Evolutionary conservation across 139 green algal genomes (phyloP), one percentile per base, ranked within the genome.

Genomic region (Chlorokybus atmophyticus): DNA sequence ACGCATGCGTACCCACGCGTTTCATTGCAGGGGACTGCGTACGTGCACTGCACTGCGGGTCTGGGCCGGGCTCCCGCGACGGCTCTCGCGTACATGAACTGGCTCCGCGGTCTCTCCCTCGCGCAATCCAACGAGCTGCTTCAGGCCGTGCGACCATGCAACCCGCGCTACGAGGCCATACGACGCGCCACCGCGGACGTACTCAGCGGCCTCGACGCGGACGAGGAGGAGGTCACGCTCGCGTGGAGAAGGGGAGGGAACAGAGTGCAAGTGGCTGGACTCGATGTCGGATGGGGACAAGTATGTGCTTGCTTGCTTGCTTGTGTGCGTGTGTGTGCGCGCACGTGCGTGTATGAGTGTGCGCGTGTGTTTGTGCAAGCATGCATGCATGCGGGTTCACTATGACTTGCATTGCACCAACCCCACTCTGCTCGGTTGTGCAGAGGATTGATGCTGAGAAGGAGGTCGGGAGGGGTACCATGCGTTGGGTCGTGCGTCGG

Each of bases 41-140:
- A 96, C 68, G 82, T 96, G 40, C 88, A 96, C 75, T 95, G 87
- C 62, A 95, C 87, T 28, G 87, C 86, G 79, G 87, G 87, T 23
- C 67, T 96, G 63, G 88, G 88, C 0, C 76, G 88, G 2, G 88
- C 88, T 0, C 88, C 88, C 10, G 88, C 79, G 25, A 79, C 80
- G 2, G 88, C 88, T 0, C 55, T 70, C 8, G 61, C 61, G 8
- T 70, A 70, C 42, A 70, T 70, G 61, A 38, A 10, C 7, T 70
- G 61, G 61, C 19, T 70, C 23, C 61, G 55, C 17, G 61, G 60
- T 21, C 60, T 55, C 23, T 23, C 51, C 10, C 38, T 70, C 24
- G 19, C 47, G 10, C 55, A 66, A 4, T 55, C 61, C 14, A 68
- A 70, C 38, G 38, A 14, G 38, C n/a, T n/a, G n/a, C n/a, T 56